Base-by-base conservation (phyloP, 495 filamentous ascomycete species). In the Xylaria castorea region DNA sequence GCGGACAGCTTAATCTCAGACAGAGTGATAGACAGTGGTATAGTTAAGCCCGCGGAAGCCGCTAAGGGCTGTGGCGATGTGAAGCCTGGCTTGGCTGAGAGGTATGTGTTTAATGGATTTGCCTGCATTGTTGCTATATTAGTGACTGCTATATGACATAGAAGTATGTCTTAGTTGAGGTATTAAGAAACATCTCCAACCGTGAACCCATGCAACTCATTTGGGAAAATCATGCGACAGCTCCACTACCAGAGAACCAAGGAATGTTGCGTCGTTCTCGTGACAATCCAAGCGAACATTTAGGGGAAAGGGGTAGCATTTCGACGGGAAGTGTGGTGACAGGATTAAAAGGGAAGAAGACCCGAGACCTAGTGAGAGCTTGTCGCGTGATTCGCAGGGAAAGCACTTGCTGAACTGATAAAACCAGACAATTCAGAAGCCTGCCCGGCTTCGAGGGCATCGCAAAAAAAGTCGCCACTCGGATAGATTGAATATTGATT, bases 1-100 rank as follows among this genome's bases (percentile, higher is more conserved):
- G 94, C 96, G 14, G 95, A 97, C n/a, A 99, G 85, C 80, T 95
- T 93, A 79, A 99, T 97, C 73, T 98, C 94, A 55, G 95, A 98
- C 58, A 99, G 82, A 1, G 95, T 99, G 74, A 99, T 98, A 83
- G 97, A 94, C 5, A 99, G 83, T 27, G 96, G 96, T 77, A 99
- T 99, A 22, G 96, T 99, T 71, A 99, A 89, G 40, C 95, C 92
- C 53, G 94, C 95, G 75, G 94, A 89, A 27, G 96, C 96, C 66
- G 96, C 95, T n/a, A 99, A 83, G 42, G 96, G 96, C 81, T 93
- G 88, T 5, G 96, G 96, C 32, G 95, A 97, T 30, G 94, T 93
- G 81, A 97, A 98, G 61, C 89, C 89, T 20, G 96, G 96, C 79
- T 95, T 93, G 40, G 94, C 94, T 38, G 91, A 92, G 58, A 99